Base-by-base conservation (phyloP, 495 filamentous ascomycete genomes). In the Lasiosphaeria ovina region DNA sequence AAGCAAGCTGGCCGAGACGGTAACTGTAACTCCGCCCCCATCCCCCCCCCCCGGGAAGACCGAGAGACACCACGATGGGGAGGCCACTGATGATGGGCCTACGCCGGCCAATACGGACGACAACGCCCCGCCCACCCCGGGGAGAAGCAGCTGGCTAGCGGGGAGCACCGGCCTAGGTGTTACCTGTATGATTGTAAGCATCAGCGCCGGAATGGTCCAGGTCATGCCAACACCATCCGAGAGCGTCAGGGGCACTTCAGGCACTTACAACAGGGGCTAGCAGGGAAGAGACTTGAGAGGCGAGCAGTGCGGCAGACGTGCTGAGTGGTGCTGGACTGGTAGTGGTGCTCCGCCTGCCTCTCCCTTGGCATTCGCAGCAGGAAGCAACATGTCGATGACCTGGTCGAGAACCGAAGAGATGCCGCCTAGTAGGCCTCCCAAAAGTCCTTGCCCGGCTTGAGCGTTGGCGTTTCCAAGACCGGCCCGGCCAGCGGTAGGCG, bases 221-320 rank as follows among this genome's bases (percentile, higher is more conserved):
- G 44, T 47, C 4, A n/a, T 47, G 12, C 12, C 16, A 3, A 14
- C 16, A 47, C 16, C 44, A 24, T 47, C 44, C 44, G 16, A 47
- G 12, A n/a, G 38, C 12, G 8, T 42, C 8, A 42, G 38, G 7
- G 7, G 38, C 12, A 42, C 12, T n/a, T 47, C 4, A 47, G 44
- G 12, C 44, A 47, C 6, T 11, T 47, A 24, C 24, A n/a, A n/a
- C 16, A 47, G 44, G 16, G 44, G 44, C 44, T 14, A 47, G 44
- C 44, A 47, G 44, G 44, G 12, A 47, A n/a, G 44, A 47, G 12
- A 47, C 44, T n/a, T 47, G 44, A 14, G 44, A 47, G 44, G 44
- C 44, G 16, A 47, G 44, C 11, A 47, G 16, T 11, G 3, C 5
- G 12, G 11, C 44, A 47, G 44, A 47, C 12, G 44, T 9, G 16